Evolutionary conservation across 129 eudicot species (phyloP).

Genomic region (Erigeron canadensis): DNA sequence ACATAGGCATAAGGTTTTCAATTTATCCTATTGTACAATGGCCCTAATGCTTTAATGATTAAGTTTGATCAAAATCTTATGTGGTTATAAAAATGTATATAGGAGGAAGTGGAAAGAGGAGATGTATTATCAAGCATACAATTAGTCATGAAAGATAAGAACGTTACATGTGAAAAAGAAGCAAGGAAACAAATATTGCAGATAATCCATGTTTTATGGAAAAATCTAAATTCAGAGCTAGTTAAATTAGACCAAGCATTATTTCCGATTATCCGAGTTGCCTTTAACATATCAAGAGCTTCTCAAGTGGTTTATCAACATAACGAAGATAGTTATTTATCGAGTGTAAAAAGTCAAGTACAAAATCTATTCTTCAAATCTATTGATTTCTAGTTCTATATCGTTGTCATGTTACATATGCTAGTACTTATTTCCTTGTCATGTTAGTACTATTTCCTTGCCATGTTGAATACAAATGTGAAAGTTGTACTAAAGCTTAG

Average conservation of each 20-base stretch:
- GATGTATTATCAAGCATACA: constrained; percentile 53
- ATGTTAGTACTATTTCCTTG: too few relatives aligned
- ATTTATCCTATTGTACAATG: too few relatives aligned
- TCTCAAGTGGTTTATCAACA: constrained; percentile 62
- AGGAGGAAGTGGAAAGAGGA: constrained; percentile 66
- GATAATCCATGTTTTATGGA: constrained; percentile 38
- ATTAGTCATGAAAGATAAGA: constrained; percentile 42
- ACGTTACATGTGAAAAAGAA: constrained; percentile 37
- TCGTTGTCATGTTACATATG: too few relatives aligned
- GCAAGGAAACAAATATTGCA: constrained; percentile 31
- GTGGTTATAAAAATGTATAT: background rate
- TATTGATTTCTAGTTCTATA: constrained; percentile 23
- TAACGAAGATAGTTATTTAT: constrained; percentile 40
- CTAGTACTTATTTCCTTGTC: too few relatives aligned
- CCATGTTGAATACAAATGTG: too few relatives aligned
- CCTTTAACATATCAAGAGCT: constrained; percentile 50
- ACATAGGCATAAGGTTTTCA: too few relatives aligned
- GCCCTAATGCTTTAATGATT: too few relatives aligned
- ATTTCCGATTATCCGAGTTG: constrained; percentile 35
- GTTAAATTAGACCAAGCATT: constrained; percentile 28
- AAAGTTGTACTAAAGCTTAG: too few relatives aligned
- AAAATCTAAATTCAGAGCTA: constrained; percentile 42
- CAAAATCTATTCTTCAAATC: constrained; percentile 46
- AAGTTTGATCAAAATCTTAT: too few relatives aligned
- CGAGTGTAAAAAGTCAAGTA: constrained; percentile 45